Evolutionary conservation across 2,329 filamentous ascomycete genomes (phyloP).

Genomic region (Colletotrichum sp.): DNA sequence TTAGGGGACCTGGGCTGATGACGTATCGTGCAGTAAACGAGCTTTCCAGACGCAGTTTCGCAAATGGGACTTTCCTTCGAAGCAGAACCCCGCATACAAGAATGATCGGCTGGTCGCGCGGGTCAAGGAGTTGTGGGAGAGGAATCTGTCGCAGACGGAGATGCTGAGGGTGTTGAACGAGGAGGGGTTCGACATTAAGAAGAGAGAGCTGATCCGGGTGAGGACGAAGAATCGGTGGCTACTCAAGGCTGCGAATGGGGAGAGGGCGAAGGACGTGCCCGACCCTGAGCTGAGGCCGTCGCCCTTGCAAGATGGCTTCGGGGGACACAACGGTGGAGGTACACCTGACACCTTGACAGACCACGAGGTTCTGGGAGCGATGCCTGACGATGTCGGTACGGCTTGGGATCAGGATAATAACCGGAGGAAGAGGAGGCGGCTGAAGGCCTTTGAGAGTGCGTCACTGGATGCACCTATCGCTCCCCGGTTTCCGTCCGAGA

Average conservation of each 20-base stretch:
- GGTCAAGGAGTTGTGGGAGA: conserved; percentile 79
- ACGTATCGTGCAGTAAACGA: conserved; percentile 63
- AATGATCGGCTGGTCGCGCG: conserved; percentile 70
- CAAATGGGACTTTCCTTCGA: conserved; percentile 79
- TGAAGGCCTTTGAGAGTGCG: conserved; percentile 36
- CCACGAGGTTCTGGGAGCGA: neutral
- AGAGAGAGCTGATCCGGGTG: conserved; percentile 73
- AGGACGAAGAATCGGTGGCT: conserved; percentile 73
- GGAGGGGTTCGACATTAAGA: conserved; percentile 72
- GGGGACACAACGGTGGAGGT: neutral
- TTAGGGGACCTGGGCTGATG: neutral
- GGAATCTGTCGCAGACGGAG: conserved; percentile 72
- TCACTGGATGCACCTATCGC: conserved; percentile 71
- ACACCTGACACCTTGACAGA: conserved; percentile 13
- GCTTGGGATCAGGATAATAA: neutral
- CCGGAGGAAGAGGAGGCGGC: conserved; percentile 18
- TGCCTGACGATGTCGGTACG: neutral
- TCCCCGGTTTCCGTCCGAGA: conserved; percentile 81
- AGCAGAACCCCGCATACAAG: conserved; percentile 74
- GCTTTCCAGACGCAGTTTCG: conserved; percentile 79
- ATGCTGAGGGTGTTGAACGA: conserved; percentile 76
- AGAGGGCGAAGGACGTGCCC: conserved; percentile 42
- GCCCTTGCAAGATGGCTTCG: neutral
- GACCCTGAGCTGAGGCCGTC: neutral
- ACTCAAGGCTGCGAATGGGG: conserved; percentile 65